phyloP scores from a whole-genome alignment of 345 rosid species.

The Gossypium thurberi region DNA sequence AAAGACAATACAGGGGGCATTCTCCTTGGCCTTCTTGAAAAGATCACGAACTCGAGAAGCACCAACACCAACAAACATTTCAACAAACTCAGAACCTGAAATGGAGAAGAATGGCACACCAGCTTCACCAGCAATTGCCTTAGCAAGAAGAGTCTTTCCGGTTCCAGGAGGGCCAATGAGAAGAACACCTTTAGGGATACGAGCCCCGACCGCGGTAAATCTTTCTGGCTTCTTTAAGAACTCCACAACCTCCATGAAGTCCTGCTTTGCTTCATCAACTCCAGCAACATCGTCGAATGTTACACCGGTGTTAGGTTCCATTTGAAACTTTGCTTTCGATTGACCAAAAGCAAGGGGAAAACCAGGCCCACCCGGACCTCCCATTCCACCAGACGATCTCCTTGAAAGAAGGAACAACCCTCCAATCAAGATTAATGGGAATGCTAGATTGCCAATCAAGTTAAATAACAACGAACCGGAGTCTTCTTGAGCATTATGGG shows the following conservation, averaged over 20 bases:
- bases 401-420: conserved; percentile 95
- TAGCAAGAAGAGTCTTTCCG: conserved; percentile 96
- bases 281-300: conserved; percentile 99
- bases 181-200: conserved; percentile 96
- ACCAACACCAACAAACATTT: conserved; percentile 99
- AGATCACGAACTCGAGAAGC: conserved; percentile 95
- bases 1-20: conserved; percentile 96
- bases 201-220: conserved; percentile 92
- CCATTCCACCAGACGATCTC: conserved; percentile 94
- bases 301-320: conserved; percentile 98
- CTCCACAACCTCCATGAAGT: conserved; percentile 99
- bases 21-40: conserved; percentile 91
- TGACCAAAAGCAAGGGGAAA: conserved; percentile 82
- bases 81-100: conserved; percentile 96
- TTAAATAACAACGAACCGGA: conserved; percentile 79
- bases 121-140: conserved; percentile 99
- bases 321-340: conserved; percentile 95
- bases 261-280: conserved; percentile 99
- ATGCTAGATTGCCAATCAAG: conserved; percentile 86
- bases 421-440: conserved; percentile 84
- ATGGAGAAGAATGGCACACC: conserved; percentile 96
- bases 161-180: conserved; percentile 99
- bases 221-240: conserved; percentile 98
- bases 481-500: conserved; percentile 97
- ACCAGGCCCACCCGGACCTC: conserved; percentile 99